These are phyloP conservation scores for Allomyces macrogynus DNA, from an alignment of 192 early-diverging fungal species.

Conservation along the genomic window DNA sequence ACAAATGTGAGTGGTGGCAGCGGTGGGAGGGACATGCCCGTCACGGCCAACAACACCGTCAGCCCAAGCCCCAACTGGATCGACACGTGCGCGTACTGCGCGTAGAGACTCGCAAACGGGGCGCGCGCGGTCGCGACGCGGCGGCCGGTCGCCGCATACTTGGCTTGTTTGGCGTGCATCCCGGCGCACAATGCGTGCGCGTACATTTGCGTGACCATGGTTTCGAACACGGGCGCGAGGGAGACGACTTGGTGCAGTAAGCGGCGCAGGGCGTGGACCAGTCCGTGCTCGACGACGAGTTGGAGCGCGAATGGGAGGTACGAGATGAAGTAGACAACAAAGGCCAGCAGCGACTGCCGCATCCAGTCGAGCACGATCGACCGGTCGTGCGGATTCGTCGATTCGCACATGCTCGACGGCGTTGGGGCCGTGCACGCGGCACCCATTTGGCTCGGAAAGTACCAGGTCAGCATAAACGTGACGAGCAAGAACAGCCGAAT, in stretches of 20 bases:
- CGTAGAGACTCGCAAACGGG: conserved; percentile 52
- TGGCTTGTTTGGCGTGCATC: conserved; percentile 58
- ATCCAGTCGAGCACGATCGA: conserved; percentile 62
- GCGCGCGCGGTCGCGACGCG: conserved; percentile 63
- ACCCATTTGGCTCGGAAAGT: conserved; percentile 34
- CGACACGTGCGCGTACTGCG: conserved; percentile 48
- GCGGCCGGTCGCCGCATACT: conserved; percentile 69
- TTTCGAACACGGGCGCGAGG: conserved; percentile 62
- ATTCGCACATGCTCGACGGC: conserved; percentile 2
- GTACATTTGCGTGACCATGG: conserved; percentile 71
- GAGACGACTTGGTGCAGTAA: conserved; percentile 63
- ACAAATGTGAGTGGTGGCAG: conserved; percentile 50
- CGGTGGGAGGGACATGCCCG: conserved; percentile 48
- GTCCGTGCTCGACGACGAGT: conserved; percentile 65
- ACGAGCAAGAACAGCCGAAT: conserved; percentile 62
- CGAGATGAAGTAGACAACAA: conserved; percentile 60
- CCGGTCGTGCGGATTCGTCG: conserved; percentile 34
- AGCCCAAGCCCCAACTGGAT: conserved; percentile 53
- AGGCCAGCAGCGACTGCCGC: conserved; percentile 52
- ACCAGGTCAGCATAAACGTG: conserved; percentile 55
- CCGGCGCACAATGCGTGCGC: conserved; percentile 60
- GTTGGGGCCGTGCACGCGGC: conserved; percentile 33
- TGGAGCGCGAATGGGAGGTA: conserved; percentile 67
- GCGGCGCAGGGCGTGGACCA: conserved; percentile 45
- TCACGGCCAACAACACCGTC: conserved; percentile 50